Evolutionary conservation across 305 asterid genomes (phyloP).

Genomic region (Petunia hybrid): DNA sequence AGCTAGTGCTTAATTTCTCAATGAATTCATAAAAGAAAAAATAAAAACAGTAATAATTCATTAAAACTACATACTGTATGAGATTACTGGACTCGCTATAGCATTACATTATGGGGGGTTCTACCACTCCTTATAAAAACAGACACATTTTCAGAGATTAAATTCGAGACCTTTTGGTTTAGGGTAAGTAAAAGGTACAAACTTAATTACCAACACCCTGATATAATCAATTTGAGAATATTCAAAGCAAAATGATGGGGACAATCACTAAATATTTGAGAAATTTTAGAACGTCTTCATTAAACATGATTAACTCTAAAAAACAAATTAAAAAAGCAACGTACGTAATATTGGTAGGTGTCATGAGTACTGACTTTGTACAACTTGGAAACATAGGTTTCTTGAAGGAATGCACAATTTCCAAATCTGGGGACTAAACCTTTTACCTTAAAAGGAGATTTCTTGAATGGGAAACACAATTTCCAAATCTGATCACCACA

Average conservation of each 20-base stretch:
- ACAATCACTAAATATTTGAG: background rate
- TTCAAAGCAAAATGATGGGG: constrained; percentile 6
- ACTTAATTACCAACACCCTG: too few relatives aligned
- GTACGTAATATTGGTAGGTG: background rate
- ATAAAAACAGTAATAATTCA: background rate
- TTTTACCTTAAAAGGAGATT: constrained; percentile 55
- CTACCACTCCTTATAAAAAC: too few relatives aligned
- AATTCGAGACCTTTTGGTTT: too few relatives aligned
- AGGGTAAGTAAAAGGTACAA: too few relatives aligned
- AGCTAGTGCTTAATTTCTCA: background rate
- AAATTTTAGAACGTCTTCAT: background rate
- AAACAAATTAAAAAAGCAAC: background rate
- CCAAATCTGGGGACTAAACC: constrained; percentile 47
- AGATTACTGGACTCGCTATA: too few relatives aligned
- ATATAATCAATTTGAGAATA: background rate
- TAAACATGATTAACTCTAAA: constrained; percentile 19
- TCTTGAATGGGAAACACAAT: constrained; percentile 54
- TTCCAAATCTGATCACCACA: constrained; percentile 49
- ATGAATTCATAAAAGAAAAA: background rate
- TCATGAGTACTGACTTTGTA: constrained; percentile 40
- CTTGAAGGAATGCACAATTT: constrained; percentile 60
- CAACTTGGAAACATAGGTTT: constrained; percentile 43
- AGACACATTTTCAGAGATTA: too few relatives aligned
- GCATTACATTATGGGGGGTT: too few relatives aligned
- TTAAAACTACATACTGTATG: background rate